A percentile compares a stretch with the other conserved stretches of the same genome.
Conservation (phyloP, 768 basidiomycete genomes). For the Termitomyces sp. region DNA sequence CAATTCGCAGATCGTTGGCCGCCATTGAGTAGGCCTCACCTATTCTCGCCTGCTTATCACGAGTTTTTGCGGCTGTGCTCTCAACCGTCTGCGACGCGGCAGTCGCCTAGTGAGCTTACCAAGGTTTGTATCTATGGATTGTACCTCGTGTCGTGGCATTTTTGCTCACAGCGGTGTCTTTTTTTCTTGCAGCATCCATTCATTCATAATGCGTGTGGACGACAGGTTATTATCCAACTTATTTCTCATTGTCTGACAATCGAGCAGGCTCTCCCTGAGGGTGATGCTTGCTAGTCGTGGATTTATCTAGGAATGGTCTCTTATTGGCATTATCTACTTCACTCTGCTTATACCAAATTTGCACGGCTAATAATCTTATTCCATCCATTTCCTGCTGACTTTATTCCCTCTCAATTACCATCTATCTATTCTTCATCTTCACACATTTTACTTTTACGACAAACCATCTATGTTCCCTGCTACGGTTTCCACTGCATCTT, state of each 20-base stretch:
- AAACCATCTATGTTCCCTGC: constrained; percentile 58
- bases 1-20: constrained; percentile 64
- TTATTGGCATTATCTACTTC: neutral
- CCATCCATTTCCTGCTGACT: neutral
- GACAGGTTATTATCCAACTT: constrained; percentile 60
- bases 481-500: constrained; percentile 64
- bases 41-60: constrained; percentile 65
- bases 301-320: constrained; percentile 7
- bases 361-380: constrained; percentile 1
- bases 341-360: neutral
- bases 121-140: constrained; percentile 39
- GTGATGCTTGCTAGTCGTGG: constrained; percentile 16
- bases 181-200: constrained; percentile 46
- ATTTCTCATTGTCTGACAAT: constrained; percentile 64
- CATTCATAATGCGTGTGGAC: constrained; percentile 64
- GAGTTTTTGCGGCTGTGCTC: constrained; percentile 70
- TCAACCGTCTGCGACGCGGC: constrained; percentile 49
- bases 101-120: constrained; percentile 49
- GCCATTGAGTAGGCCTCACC: constrained; percentile 47
- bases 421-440: constrained; percentile 17
- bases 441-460: constrained; percentile 13
- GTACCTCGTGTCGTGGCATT: neutral
- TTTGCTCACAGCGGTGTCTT: neutral
- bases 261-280: constrained; percentile 40
- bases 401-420: neutral